Evolutionary conservation across 1,284 basidiomycete species (phyloP), one percentile per base, ranked within the genome.

Genomic region (Ustilago crameri): DNA sequence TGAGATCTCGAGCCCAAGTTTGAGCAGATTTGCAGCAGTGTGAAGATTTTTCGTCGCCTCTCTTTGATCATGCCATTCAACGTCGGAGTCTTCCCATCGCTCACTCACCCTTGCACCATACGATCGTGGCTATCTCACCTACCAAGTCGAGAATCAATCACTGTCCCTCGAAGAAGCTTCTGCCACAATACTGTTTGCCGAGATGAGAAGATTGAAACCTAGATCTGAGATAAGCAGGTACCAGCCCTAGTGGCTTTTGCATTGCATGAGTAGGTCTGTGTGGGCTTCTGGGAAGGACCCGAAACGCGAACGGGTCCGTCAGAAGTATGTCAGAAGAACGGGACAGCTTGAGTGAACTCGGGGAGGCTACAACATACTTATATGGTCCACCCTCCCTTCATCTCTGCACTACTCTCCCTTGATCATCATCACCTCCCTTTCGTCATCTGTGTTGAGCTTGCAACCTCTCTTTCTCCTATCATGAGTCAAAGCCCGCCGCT

Each of bases 401-500:
- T 7, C 38, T 40, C 4, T 40, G 9, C 3, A 3, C 38, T 24
- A 18, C 14, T 14, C 22, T 26, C 12, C 17, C 9, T 38, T n/a
- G 15, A 7, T 20, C 17, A n/a, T 3, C 18, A 18, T n/a, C 38
- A 18, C 17, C n/a, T n/a, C n/a, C n/a, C n/a, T n/a, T n/a, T n/a
- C n/a, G n/a, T n/a, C n/a, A n/a, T n/a, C n/a, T n/a, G n/a, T n/a
- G n/a, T n/a, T n/a, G n/a, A n/a, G n/a, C n/a, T n/a, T n/a, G n/a
- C n/a, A n/a, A n/a, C n/a, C n/a, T n/a, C n/a, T 34, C 32, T 34
- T 15, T 15, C 30, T 30, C 12, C 30, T 30, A 51, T 15, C 20
- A 62, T 66, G 63, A 49, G 55, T 3, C 47, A 47, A 3, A 34
- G 35, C 32, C 73, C 73, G 20, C 76, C 78, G 4, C 72, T 81